These are phyloP conservation scores for Xylaria digitata DNA, from an alignment of 2,329 filamentous ascomycete genomes.

Conservation along the genomic window DNA sequence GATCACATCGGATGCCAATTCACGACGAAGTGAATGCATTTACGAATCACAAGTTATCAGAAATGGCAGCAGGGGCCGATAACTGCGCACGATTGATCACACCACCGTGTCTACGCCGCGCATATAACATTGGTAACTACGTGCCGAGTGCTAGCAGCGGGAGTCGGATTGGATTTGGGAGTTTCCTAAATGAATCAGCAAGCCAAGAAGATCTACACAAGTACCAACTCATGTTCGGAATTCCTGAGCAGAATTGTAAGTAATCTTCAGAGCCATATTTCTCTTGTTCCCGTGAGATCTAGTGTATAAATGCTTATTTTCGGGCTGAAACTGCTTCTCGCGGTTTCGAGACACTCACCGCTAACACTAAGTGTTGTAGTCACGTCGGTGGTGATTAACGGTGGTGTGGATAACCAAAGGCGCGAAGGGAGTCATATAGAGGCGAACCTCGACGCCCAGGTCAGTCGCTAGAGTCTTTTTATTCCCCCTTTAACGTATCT, in stretches of 20 bases:
- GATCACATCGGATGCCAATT: slow-evolving; percentile 26
- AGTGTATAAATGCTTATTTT: too few species aligned
- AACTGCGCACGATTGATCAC: slow-evolving; percentile 53
- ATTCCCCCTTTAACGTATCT: too few species aligned
- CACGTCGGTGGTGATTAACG: slow-evolving; percentile 55
- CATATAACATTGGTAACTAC: slow-evolving; percentile 63
- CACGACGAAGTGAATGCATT: neutral
- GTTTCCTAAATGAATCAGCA: slow-evolving; percentile 64
- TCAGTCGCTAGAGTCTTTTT: too few species aligned
- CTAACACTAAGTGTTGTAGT: slow-evolving; percentile 34
- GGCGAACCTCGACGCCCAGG: slow-evolving; percentile 37
- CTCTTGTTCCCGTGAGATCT: too few species aligned
- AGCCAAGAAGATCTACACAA: slow-evolving; percentile 57
- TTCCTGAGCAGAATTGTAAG: slow-evolving; percentile 56
- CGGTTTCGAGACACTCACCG: too few species aligned
- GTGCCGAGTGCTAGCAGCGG: slow-evolving; percentile 57
- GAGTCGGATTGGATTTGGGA: slow-evolving; percentile 62
- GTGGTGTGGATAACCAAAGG: slow-evolving; percentile 55
- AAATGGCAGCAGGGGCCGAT: slow-evolving; percentile 25
- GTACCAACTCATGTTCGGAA: slow-evolving; percentile 52
- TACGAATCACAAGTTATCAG: neutral
- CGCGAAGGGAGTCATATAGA: slow-evolving; percentile 25
- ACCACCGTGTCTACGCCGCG: slow-evolving; percentile 59
- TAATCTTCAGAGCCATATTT: too few species aligned
- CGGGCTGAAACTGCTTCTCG: too few species aligned